A percentile compares a stretch with the other conserved stretches of the same genome.
Evolutionary conservation across 495 filamentous ascomycete genomes (phyloP).

Genomic region (Astrothelium subdiscretum): DNA sequence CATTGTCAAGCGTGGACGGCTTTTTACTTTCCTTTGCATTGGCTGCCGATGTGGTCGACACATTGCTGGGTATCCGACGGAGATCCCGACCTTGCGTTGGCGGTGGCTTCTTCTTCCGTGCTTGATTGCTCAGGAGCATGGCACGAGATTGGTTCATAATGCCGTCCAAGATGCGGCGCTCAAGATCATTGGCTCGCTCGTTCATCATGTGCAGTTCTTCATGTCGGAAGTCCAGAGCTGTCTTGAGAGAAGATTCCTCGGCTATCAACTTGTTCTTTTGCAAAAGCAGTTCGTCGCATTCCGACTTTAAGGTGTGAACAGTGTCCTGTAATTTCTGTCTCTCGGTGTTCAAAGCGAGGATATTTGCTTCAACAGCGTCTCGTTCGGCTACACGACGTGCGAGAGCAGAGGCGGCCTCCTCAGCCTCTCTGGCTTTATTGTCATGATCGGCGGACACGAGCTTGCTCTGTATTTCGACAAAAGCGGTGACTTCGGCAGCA

Average conservation of each 20-base stretch:
- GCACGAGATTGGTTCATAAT: conserved; percentile 90
- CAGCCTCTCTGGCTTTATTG: conserved; percentile 64
- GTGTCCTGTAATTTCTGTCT: conserved; percentile 31
- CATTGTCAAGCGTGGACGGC: conserved; percentile 22
- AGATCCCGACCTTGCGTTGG: conserved; percentile 48
- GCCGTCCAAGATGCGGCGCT: conserved; percentile 85
- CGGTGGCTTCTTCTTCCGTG: conserved; percentile 32
- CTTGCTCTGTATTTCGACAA: conserved; percentile 67
- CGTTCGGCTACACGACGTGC: conserved; percentile 69
- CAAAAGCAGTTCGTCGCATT: conserved; percentile 46
- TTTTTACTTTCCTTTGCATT: conserved; percentile 22
- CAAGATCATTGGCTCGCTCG: conserved; percentile 69
- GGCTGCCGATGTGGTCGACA: conserved; percentile 29
- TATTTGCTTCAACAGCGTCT: conserved; percentile 62
- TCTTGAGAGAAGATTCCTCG: conserved; percentile 79
- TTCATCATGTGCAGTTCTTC: conserved; percentile 90
- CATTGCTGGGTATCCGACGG: conserved; percentile 54
- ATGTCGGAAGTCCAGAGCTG: conserved; percentile 71
- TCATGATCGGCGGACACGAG: conserved; percentile 70
- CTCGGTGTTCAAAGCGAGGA: conserved; percentile 52
- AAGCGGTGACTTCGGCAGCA: conserved; percentile 75
- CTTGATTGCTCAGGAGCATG: conserved; percentile 54
- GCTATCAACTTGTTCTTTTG: conserved; percentile 68
- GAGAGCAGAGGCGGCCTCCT: conserved; percentile 69
- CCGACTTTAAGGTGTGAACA: conserved; percentile 28